Percentiles rank a stretch among this genome's conserved stretches.
phyloP scores from a whole-genome alignment of 805 yeast genomes.

The Candida piceae region DNA sequence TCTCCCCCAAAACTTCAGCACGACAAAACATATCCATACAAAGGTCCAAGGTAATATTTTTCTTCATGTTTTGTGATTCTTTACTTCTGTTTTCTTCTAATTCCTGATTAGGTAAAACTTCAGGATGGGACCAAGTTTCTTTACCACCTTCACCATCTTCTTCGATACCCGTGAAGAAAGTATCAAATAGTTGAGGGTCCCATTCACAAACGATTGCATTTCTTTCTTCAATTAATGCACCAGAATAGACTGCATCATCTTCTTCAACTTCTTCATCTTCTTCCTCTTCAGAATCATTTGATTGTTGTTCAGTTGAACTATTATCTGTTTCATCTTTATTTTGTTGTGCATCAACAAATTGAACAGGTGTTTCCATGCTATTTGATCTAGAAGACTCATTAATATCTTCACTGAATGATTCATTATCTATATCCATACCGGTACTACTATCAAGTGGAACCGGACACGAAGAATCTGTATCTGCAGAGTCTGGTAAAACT shows the following conservation, averaged over 20 bases:
- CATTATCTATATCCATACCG: neutral
- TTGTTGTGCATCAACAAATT: neutral
- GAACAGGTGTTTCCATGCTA: neutral
- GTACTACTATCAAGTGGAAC: neutral
- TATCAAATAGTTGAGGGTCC: slow-evolving; percentile 43
- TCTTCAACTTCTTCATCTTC: slow-evolving; percentile 3
- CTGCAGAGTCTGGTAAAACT: neutral
- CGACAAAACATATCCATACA: slow-evolving; percentile 71
- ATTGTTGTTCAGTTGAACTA: neutral
- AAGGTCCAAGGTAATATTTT: slow-evolving; percentile 57
- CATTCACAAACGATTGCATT: slow-evolving; percentile 63
- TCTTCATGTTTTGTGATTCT: slow-evolving; percentile 26
- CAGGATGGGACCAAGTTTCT: slow-evolving; percentile 54
- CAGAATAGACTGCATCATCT: slow-evolving; percentile 9
- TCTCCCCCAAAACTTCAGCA: slow-evolving; percentile 80
- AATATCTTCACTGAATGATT: neutral
- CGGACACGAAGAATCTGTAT: neutral
- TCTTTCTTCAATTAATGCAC: slow-evolving; percentile 26
- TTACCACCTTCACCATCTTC: slow-evolving; percentile 42
- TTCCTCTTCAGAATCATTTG: slow-evolving; percentile 3
- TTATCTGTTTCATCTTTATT: neutral
- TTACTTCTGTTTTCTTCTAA: slow-evolving; percentile 42
- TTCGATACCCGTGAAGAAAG: slow-evolving; percentile 47
- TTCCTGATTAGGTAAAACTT: slow-evolving; percentile 46
- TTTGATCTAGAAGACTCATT: neutral